phyloP scores from a whole-genome alignment of 2,329 filamentous ascomycete genomes.

The Fusarium odoratissimum region DNA sequence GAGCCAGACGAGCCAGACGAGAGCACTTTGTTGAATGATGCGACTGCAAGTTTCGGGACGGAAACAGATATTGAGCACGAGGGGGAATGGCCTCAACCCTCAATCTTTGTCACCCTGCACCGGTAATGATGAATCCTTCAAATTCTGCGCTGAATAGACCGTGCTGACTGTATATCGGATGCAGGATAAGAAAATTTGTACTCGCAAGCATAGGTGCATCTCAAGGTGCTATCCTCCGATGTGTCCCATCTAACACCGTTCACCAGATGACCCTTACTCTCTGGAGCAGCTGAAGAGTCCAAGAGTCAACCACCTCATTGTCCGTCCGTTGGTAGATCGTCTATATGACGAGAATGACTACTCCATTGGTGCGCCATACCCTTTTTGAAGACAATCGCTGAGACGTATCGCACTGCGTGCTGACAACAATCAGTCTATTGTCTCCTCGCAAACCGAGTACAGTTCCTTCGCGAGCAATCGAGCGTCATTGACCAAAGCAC shows the following conservation, averaged over 20 bases:
- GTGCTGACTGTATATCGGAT: rapidly evolving
- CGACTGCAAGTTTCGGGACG: neutral
- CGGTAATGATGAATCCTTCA: neutral
- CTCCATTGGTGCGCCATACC: neutral
- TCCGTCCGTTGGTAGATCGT: conserved; percentile 4
- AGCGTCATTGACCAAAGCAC: conserved; percentile 74
- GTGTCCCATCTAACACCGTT: neutral
- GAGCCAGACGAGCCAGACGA: neutral
- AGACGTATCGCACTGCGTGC: neutral
- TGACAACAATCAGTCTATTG: conserved; percentile 66
- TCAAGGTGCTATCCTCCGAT: too few species aligned
- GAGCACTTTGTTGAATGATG: neutral
- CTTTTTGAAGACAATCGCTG: neutral
- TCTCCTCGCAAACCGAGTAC: conserved; percentile 75
- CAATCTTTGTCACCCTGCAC: conserved; percentile 1
- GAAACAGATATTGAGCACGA: conserved; percentile 7
- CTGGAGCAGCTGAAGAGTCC: conserved; percentile 12
- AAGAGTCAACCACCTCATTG: conserved; percentile 7
- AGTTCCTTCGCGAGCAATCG: conserved; percentile 74
- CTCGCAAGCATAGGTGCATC: conserved; percentile 10
- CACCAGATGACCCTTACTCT: conserved; percentile 8
- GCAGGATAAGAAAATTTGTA: conserved; percentile 9
- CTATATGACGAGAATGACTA: conserved; percentile 6
- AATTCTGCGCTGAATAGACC: rapidly evolving
- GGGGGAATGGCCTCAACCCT: neutral